Conservation (phyloP, 495 filamentous ascomycete genomes). For the Penicillium malachiteum region DNA sequence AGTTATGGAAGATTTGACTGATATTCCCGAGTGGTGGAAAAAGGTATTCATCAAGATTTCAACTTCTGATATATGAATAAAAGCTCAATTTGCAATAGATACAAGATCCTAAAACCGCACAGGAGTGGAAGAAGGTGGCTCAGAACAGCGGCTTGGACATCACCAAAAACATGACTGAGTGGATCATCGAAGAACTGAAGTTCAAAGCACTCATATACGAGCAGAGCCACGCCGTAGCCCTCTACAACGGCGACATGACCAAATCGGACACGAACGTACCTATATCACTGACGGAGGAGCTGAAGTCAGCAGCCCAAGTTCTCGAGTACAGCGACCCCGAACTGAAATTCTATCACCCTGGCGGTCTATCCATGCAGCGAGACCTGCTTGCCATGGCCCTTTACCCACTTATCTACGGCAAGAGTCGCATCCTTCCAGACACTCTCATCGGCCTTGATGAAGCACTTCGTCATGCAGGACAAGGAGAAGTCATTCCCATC, state of each 20-base stretch:
- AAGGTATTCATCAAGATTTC: slow-evolving; percentile 36
- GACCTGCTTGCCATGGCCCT: slow-evolving; percentile 45
- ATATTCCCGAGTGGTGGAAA: slow-evolving; percentile 52
- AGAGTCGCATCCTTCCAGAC: slow-evolving; percentile 30
- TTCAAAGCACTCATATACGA: slow-evolving; percentile 46
- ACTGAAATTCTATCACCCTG: slow-evolving; percentile 22
- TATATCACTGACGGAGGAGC: slow-evolving; percentile 28
- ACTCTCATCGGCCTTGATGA: slow-evolving; percentile 27
- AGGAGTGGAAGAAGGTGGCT: slow-evolving; percentile 41
- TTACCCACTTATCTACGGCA: slow-evolving; percentile 45
- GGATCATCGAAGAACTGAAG: slow-evolving; percentile 51
- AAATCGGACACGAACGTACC: slow-evolving; percentile 40
- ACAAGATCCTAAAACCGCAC: slow-evolving; percentile 40
- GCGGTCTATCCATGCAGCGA: slow-evolving; percentile 18
- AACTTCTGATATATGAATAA: background rate
- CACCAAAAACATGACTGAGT: slow-evolving; percentile 48
- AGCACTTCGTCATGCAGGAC: slow-evolving; percentile 20
- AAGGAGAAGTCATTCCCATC: slow-evolving; percentile 28
- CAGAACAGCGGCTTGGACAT: slow-evolving; percentile 32
- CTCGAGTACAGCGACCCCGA: slow-evolving; percentile 19
- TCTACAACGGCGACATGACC: slow-evolving; percentile 38
- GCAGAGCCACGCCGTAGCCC: slow-evolving; percentile 28
- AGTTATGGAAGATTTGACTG: slow-evolving; percentile 41
- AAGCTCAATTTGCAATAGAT: slow-evolving; percentile 14
- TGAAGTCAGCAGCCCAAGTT: slow-evolving; percentile 21